Percentiles rank a stretch among this genome's conserved stretches.
These are phyloP conservation scores for Fraxinus americana DNA, from an alignment of 257 asterid genomes.

Conservation along the genomic window DNA sequence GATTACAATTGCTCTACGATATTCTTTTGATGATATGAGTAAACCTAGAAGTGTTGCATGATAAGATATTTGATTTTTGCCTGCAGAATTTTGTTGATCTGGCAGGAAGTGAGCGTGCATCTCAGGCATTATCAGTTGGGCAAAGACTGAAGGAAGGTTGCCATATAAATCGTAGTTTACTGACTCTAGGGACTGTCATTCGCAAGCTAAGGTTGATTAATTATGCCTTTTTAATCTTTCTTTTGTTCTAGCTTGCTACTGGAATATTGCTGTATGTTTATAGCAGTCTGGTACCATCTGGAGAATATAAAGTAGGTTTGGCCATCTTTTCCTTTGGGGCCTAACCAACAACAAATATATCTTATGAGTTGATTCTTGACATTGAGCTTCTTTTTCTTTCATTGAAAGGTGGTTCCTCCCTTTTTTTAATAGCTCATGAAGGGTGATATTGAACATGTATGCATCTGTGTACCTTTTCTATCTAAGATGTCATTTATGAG, in stretches of 20 bases:
- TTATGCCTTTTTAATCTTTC: conserved; percentile 1
- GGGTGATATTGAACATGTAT: neutral
- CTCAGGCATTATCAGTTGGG: conserved; percentile 93
- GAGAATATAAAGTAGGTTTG: neutral
- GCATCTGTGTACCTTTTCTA: neutral
- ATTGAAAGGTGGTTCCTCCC: conserved; percentile 4
- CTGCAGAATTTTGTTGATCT: conserved; percentile 97
- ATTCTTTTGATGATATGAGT: conserved; percentile 21
- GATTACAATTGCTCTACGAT: conserved; percentile 21
- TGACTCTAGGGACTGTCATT: conserved; percentile 88
- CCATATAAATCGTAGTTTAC: conserved; percentile 97
- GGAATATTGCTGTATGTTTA: neutral
- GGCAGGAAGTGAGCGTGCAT: conserved; percentile 99
- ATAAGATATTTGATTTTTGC: conserved; percentile 24
- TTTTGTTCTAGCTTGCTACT: neutral
- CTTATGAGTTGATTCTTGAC: conserved; percentile 4
- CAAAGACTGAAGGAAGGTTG: conserved; percentile 99
- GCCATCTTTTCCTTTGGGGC: neutral
- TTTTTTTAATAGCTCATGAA: neutral
- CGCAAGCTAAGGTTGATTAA: conserved; percentile 85
- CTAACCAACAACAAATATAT: neutral
- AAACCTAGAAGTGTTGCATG: conserved; percentile 11
- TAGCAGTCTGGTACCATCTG: neutral
- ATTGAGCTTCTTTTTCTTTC: conserved; percentile 22
- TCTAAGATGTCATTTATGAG: conserved; percentile 11